Evolutionary conservation across 768 basidiomycete genomes (phyloP).

Genomic region (Leucocoprinus birnbaumii): DNA sequence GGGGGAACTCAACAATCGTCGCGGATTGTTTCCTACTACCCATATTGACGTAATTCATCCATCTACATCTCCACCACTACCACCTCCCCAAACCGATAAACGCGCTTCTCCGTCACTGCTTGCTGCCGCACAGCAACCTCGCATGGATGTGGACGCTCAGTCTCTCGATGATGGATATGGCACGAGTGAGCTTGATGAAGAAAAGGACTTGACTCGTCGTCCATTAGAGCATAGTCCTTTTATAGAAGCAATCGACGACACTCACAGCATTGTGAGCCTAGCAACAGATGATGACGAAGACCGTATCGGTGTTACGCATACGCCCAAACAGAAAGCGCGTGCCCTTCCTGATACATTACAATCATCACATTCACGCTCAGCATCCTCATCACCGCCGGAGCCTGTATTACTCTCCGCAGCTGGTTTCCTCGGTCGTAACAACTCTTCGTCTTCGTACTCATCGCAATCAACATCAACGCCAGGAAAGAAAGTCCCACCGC

Average conservation of each 20-base stretch:
- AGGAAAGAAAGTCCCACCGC: constrained; percentile 54
- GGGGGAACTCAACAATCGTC: constrained; percentile 67
- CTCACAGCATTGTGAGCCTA: constrained; percentile 26
- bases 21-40: constrained; percentile 79
- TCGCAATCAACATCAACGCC: constrained; percentile 10
- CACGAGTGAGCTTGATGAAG: constrained; percentile 41
- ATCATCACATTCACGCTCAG: not conserved
- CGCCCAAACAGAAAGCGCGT: not conserved
- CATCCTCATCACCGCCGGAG: constrained; percentile 1
- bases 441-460: no score
- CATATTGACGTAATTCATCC: constrained; percentile 47
- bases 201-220: constrained; percentile 42
- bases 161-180: constrained; percentile 23
- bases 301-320: not conserved
- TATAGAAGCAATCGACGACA: constrained; percentile 37
- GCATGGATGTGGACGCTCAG: constrained; percentile 9
- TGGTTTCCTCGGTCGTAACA: not conserved
- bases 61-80: not conserved
- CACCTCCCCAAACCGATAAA: not conserved
- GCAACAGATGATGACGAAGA: constrained; percentile 48
- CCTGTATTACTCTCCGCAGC: not conserved
- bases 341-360: not conserved
- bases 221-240: constrained; percentile 47
- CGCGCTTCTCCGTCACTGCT: not conserved
- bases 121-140: constrained; percentile 1